Evolutionary conservation across 129 eudicot species (phyloP), one percentile per base, ranked within the genome.

Genomic region (Centaurea solstitialis): DNA sequence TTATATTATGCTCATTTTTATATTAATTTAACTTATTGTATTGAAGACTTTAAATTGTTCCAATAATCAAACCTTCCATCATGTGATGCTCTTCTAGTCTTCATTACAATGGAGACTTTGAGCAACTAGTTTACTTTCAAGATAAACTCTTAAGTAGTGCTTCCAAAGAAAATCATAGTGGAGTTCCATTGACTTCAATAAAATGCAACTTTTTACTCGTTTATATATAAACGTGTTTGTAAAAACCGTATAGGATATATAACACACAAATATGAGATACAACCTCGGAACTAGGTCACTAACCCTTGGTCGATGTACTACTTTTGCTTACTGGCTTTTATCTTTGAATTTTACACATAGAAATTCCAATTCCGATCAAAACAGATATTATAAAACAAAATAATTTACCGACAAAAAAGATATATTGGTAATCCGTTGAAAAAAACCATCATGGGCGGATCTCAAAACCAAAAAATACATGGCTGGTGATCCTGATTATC

Each of bases 11-110:
- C 7, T 15, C 21, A 17, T 1, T 50, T 50, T 15, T 50, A 50
- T 50, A 50, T 17, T 50, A 33, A 0, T 33, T 33, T 17, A 17
- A 17, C 65, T 57, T 21, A 17, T 57, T 57, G n/a, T n/a, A 57
- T 57, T 6, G 65, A 57, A 57, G 65, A 57, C 65, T 75, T 26
- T 9, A 20, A 26, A 40, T 53, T 26, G 76, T 22, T 65, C 65
- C 73, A 21, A 68, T 37, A 73, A 30, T 83, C 87, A 78, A 78
- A 64, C 79, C 39, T 53, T 43, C 69, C 83, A 83, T 83, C 45
- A 83, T 83, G 69, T 9, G 76, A 83, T 72, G 68, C 80, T 47
- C 72, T 30, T 39, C 15, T 45, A 65, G 76, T 67, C 83, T 72
- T 71, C 76, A 45, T 47, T 3, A 66, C 73, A 26, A 72, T 72